Conservation (phyloP, 2,329 filamentous ascomycete genomes). For the Alternaria longipes region DNA sequence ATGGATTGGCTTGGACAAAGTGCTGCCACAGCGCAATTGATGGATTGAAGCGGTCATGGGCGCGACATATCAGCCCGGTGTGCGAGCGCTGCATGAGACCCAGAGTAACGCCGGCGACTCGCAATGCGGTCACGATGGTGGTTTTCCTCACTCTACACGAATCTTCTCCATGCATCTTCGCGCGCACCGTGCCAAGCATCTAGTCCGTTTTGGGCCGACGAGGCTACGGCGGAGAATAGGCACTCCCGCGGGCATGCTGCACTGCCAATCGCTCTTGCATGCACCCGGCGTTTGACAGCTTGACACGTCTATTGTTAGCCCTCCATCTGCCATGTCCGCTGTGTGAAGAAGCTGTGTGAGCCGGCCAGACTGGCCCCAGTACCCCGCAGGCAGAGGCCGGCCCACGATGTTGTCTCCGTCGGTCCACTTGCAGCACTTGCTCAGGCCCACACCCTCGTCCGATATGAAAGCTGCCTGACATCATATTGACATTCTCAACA, state of each 20-base stretch:
- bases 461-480: slow-evolving; percentile 27
- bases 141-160: slow-evolving; percentile 5
- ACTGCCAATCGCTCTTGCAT: slow-evolving; percentile 12
- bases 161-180: slow-evolving; percentile 10
- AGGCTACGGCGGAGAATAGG: slow-evolving; percentile 12
- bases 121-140: slow-evolving; percentile 7
- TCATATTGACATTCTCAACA: slow-evolving; percentile 27
- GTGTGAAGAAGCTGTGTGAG: not conserved
- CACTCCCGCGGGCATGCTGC: slow-evolving; percentile 29
- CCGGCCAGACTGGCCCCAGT: slow-evolving; percentile 7
- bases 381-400: slow-evolving; percentile 3
- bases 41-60: slow-evolving; percentile 45
- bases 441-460: slow-evolving; percentile 15
- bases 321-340: slow-evolving; percentile 6
- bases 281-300: not conserved
- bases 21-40: slow-evolving; percentile 46
- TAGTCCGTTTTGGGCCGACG: slow-evolving; percentile 21
- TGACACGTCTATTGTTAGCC: slow-evolving; percentile 5
- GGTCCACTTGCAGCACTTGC: slow-evolving; percentile 14
- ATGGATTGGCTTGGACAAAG: slow-evolving; percentile 35
- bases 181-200: slow-evolving; percentile 25
- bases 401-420: slow-evolving; percentile 1
- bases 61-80: slow-evolving; percentile 41
- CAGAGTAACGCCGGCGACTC: slow-evolving; percentile 15
- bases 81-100: slow-evolving; percentile 39